A percentile compares a stretch with the other conserved stretches of the same genome.
These are phyloP conservation scores for Naganishia cerealis DNA, from an alignment of 1,284 basidiomycete genomes.

Conservation along the genomic window DNA sequence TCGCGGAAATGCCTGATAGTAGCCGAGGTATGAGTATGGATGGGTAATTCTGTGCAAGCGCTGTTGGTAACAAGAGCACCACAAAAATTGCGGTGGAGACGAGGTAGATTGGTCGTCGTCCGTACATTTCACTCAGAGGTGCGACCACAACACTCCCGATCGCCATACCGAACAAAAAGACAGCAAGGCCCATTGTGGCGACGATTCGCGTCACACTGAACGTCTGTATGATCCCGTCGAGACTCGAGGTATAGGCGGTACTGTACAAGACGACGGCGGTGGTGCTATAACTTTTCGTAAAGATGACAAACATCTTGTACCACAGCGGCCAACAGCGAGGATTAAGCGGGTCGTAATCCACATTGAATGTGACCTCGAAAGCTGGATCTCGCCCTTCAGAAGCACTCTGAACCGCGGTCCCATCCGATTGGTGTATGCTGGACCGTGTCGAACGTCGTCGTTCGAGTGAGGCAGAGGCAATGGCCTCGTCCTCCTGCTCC, in stretches of 20 bases:
- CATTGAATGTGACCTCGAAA: conserved; percentile 17
- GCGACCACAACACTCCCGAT: conserved; percentile 59
- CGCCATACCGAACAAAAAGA: conserved; percentile 60
- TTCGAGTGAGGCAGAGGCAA: neutral
- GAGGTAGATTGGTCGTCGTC: conserved; percentile 57
- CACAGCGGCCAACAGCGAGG: conserved; percentile 23
- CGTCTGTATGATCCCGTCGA: conserved; percentile 53
- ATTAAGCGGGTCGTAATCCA: conserved; percentile 11
- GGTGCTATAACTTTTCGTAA: conserved; percentile 25
- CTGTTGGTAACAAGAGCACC: conserved; percentile 13
- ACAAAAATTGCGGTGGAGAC: conserved; percentile 54
- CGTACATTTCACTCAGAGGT: conserved; percentile 65
- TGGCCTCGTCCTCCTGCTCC: conserved; percentile 9
- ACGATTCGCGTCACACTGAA: conserved; percentile 60
- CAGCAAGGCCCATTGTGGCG: conserved; percentile 63
- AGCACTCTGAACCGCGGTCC: neutral
- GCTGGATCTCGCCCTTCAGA: conserved; percentile 21
- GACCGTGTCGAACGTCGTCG: conserved; percentile 6
- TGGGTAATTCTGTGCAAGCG: conserved; percentile 11
- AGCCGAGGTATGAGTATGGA: conserved; percentile 11
- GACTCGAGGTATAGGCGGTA: conserved; percentile 28
- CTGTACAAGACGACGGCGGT: conserved; percentile 30
- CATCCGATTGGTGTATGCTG: conserved; percentile 21
- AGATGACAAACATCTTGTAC: conserved; percentile 22
- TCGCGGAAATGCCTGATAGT: conserved; percentile 7